Evolutionary conservation across 371 early-diverging fungal species (phyloP), one percentile per base, ranked within the genome.

Genomic region (Mortierella sp.): DNA sequence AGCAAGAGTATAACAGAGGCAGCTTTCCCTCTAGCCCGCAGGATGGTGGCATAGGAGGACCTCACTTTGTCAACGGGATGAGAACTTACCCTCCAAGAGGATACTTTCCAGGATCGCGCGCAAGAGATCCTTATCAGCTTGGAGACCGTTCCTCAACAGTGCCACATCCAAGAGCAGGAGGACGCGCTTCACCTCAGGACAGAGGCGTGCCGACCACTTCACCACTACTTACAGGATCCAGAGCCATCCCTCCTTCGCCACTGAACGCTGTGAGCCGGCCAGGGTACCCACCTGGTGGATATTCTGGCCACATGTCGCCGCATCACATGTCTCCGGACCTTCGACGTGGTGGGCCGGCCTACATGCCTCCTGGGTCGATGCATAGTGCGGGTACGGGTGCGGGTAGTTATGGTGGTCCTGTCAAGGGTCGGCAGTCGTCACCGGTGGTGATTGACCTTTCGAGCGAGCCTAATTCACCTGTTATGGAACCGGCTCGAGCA

Each of bases 401-500:
- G 22, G 50, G 50, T n/a, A 14, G 50, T 10, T 58, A 34, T 19
- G 58, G 58, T 31, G 34, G 66, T 8, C 44, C 66, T 31, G 34
- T 7, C 47, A 45, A 45, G 19, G 31, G 66, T 22, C 44, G 24
- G 11, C 44, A 24, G 10, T 16, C 66, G 10, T 16, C 66, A 31
- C 66, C 31, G 34, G 47, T 66, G 13, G 66, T 44, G 44, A 66
- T 66, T 66, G 66, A 66, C 34, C 66, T 66, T 44, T 44, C 66
- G 34, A 45, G 45, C 22, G 66, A 66, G 22, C 58, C 58, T 8
- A 58, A 34, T 34, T 58, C 58, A 9, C 58, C 58, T 34, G 34
- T 58, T 16, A 8, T 58, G 34, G 58, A 58, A 37, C 58, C 58
- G 16, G 19, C 37, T 19, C 58, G 37, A 16, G 58, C 58, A 19